Conservation (phyloP, 2,329 filamentous ascomycete genomes). For the Diaporthe sp. region DNA sequence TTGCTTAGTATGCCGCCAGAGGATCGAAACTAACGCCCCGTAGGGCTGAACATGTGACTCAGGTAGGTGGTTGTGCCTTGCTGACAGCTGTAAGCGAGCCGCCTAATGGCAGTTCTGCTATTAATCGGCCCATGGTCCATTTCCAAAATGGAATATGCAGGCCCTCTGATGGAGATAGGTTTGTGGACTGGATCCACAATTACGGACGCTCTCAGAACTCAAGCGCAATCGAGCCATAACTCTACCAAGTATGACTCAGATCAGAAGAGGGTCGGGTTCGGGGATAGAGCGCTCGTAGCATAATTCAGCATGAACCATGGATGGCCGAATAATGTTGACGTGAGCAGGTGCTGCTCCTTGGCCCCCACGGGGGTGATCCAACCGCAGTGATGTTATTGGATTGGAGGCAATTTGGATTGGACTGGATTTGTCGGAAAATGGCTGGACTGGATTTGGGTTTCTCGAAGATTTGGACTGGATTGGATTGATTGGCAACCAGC, state of each 20-base stretch:
- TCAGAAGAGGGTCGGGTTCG: not conserved
- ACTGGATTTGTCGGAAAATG: too few relatives aligned
- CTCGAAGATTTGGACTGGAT: too few relatives aligned
- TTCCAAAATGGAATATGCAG: not conserved
- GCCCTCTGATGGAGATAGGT: not conserved
- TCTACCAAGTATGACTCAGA: slow-evolving; percentile 6
- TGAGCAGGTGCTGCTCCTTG: not conserved
- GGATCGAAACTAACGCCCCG: slow-evolving; percentile 6
- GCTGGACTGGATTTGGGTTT: too few relatives aligned
- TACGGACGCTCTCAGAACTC: not conserved
- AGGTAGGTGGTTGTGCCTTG: not conserved
- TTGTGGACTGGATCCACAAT: not conserved
- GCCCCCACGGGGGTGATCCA: not conserved
- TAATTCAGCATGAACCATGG: not conserved
- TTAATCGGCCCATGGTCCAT: not conserved
- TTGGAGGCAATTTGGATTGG: too few relatives aligned
- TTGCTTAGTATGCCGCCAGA: slow-evolving; percentile 11
- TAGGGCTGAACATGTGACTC: slow-evolving; percentile 22
- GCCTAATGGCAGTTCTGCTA: not conserved
- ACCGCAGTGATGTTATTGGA: too few relatives aligned
- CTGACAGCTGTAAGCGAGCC: not conserved
- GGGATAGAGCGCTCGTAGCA: not conserved
- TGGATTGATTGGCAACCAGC: too few relatives aligned
- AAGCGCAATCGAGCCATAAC: not conserved
- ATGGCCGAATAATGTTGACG: not conserved